Evolutionary conservation across 2,329 filamentous ascomycete species (phyloP).

Genomic region (Parafenestella ontariensis): DNA sequence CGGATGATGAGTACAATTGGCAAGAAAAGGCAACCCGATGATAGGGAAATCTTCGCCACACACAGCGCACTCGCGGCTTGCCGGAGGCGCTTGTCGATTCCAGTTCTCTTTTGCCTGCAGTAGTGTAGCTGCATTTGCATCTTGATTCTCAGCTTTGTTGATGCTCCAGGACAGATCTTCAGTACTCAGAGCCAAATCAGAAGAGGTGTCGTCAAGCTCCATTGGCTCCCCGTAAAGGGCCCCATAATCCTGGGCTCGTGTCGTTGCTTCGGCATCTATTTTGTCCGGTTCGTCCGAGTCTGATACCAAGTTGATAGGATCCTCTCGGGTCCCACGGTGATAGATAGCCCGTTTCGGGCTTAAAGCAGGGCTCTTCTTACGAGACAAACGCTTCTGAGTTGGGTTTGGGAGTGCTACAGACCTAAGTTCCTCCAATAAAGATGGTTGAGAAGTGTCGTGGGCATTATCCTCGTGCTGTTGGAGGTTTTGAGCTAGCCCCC

Average conservation of each 20-base stretch:
- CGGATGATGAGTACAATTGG: conserved; percentile 43
- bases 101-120: background rate
- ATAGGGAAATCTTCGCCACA: conserved; percentile 24
- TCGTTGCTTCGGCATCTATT: background rate
- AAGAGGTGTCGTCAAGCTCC: background rate
- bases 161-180: background rate
- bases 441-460: background rate
- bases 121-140: background rate
- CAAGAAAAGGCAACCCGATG: conserved; percentile 28
- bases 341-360: background rate
- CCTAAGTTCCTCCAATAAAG: background rate
- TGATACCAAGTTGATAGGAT: conserved; percentile 14
- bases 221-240: conserved; percentile 5
- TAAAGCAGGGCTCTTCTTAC: background rate
- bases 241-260: background rate
- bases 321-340: conserved; percentile 7
- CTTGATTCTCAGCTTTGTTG: background rate
- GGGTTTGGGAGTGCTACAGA: background rate
- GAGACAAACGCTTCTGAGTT: background rate
- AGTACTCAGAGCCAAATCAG: background rate
- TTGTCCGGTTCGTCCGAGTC: conserved; percentile 2
- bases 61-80: conserved; percentile 27
- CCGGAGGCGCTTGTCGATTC: background rate
- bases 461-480: background rate
- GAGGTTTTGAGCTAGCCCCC: background rate